phyloP scores from a whole-genome alignment of 2,329 filamentous ascomycete genomes.

The Trichothecium sympodiale region DNA sequence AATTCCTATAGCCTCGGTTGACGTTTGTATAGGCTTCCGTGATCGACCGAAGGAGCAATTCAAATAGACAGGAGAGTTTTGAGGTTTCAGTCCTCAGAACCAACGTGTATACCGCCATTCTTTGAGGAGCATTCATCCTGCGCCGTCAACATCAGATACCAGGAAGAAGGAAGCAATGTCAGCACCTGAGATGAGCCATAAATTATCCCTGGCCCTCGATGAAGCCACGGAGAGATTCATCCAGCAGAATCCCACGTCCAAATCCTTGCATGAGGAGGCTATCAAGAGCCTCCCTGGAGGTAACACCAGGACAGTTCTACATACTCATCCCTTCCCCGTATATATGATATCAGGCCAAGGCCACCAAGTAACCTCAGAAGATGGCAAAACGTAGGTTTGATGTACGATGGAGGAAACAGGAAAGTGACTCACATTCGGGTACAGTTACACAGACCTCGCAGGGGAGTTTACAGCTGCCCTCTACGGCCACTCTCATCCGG shows the following conservation, averaged over 20 bases:
- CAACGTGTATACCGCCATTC: no score
- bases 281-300: constrained; percentile 28
- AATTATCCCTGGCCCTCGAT: constrained; percentile 13
- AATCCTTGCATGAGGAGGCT: constrained; percentile 25
- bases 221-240: constrained; percentile 22
- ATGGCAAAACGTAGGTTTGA: constrained; percentile 25
- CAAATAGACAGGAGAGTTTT: no score
- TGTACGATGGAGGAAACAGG: no score
- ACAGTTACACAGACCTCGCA: constrained; percentile 46
- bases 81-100: no score
- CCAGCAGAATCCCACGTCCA: constrained; percentile 25
- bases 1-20: no score
- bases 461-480: constrained; percentile 55
- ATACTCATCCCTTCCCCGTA: constrained; percentile 32
- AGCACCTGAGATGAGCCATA: no score
- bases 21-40: no score
- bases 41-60: no score
- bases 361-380: constrained; percentile 26
- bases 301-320: constrained; percentile 33
- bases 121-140: no score
- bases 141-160: no score
- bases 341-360: constrained; percentile 24
- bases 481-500: constrained; percentile 52
- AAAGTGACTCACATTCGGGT: background rate
- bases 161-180: no score